Conservation (phyloP, 2,329 filamentous ascomycete species). For the Claviceps sp. region DNA sequence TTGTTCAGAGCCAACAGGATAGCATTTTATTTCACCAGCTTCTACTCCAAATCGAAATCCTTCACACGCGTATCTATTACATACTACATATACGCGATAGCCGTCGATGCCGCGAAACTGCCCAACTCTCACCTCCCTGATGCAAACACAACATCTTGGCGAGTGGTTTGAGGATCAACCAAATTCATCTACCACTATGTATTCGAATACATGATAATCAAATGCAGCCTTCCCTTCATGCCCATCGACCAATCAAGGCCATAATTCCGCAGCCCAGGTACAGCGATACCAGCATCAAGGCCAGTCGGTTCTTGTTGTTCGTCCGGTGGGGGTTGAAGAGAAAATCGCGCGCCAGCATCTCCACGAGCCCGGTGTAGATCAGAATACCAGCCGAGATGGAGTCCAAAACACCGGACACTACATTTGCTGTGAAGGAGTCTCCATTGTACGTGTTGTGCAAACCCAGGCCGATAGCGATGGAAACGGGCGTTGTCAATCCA, state of each 20-base stretch:
- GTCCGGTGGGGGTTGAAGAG: constrained; percentile 77
- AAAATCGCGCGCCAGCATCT: constrained; percentile 69
- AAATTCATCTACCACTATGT: background rate
- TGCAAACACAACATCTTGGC: background rate
- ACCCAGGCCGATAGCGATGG: constrained; percentile 36
- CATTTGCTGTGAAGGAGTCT: constrained; percentile 23
- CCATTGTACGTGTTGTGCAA: constrained; percentile 20
- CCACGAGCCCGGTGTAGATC: constrained; percentile 78
- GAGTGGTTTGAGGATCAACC: background rate
- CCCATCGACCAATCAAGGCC: constrained; percentile 5
- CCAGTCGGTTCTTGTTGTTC: constrained; percentile 26
- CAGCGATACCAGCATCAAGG: constrained; percentile 49
- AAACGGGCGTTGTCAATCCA: constrained; percentile 37
- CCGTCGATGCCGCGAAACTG: no score
- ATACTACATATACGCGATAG: no score
- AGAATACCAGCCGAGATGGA: constrained; percentile 73
- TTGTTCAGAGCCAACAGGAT: no score
- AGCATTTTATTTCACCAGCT: no score
- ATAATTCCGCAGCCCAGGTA: constrained; percentile 48
- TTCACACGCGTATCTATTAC: no score
- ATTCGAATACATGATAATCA: background rate
- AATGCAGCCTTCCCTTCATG: background rate
- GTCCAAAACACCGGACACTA: constrained; percentile 74
- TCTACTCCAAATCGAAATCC: no score
- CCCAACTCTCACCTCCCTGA: background rate